Base-by-base conservation (phyloP, 495 filamentous ascomycete species). In the Trichoderma virens region DNA sequence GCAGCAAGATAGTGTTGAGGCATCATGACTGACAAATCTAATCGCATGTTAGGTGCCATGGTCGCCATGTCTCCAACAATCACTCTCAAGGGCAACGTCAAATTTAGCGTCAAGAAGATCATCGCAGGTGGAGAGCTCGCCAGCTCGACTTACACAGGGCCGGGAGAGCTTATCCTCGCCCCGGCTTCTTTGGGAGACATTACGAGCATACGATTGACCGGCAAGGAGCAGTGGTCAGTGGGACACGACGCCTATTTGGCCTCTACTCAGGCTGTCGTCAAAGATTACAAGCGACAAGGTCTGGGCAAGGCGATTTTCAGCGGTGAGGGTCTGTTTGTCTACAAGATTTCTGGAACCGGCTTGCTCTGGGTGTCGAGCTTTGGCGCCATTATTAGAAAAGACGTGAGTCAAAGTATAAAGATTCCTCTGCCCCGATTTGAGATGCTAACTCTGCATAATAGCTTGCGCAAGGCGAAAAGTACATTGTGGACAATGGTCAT, bases 401-500 rank as follows among this genome's bases (percentile, higher is more conserved):
- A 98, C 74, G 91, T 96, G 76, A 78, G 88, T 83, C 11, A 62
- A n/a, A 11, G 28, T 25, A 5, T 31, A 30, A 2, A 8, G 16
- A 16, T 31, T 16, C 9, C 64, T 27, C 1, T 54, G 41, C 11
- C 0, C 28, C 45, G 65, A 62, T 67, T 69, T 63, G 31, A 28
- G 60, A 56, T 67, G 30, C 68, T 72, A 34, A 74, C 59, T 16
- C 27, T 31, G 30, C 65, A 11, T 18, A 6, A 56, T 56, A 94
- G 88, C 82, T 97, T 27, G 79, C 75, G 34, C 85, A 89, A 7
- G 86, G 86, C 2, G 93, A 98, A 70, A 85, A 85, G 63, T 98
- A 96, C 73, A 89, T 92, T 64, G 86, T 98, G 61, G 93, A 98
- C 70, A 98, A 98, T 69, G 93, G 93, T 11, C 92, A 98, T 67